These are phyloP conservation scores for Coprinopsis sp. DNA, from an alignment of 768 basidiomycete species.

Conservation along the genomic window DNA sequence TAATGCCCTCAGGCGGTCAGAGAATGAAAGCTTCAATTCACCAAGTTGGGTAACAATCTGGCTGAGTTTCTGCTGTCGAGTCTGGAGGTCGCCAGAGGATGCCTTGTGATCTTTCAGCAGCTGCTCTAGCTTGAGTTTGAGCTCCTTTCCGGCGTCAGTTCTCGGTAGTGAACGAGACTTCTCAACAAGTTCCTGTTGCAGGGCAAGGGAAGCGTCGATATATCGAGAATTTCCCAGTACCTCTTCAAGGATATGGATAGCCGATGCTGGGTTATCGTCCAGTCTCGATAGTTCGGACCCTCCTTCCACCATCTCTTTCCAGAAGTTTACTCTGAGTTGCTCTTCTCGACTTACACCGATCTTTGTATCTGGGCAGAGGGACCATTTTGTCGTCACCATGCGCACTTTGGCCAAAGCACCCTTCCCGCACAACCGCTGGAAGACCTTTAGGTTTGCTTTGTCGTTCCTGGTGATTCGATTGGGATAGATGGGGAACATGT, in stretches of 20 bases:
- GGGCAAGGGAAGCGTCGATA: too few relatives aligned
- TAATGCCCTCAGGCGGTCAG: too few relatives aligned
- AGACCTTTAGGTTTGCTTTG: slow-evolving; percentile 25
- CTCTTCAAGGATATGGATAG: background rate
- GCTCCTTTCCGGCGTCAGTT: background rate
- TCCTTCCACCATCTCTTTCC: slow-evolving; percentile 12
- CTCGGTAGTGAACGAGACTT: background rate
- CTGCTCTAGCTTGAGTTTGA: slow-evolving; percentile 15
- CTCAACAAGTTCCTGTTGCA: slow-evolving; percentile 1
- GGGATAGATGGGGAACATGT: slow-evolving; percentile 31
- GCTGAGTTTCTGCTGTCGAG: too few relatives aligned
- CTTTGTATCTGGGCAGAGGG: background rate
- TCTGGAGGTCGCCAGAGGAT: background rate
- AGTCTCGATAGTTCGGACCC: slow-evolving; percentile 10
- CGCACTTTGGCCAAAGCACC: slow-evolving; percentile 23
- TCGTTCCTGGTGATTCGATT: slow-evolving; percentile 24
- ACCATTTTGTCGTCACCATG: slow-evolving; percentile 36
- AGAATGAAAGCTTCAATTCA: too few relatives aligned
- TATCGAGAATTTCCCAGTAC: background rate
- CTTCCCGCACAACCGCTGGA: slow-evolving; percentile 30
- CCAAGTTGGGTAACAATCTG: too few relatives aligned
- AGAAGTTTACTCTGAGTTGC: slow-evolving; percentile 18
- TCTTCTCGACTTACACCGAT: slow-evolving; percentile 15
- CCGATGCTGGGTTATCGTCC: background rate
- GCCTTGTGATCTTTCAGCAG: slow-evolving; percentile 19